phyloP scores from a whole-genome alignment of 805 yeast species.

The Yamadazyma kitorensis region DNA sequence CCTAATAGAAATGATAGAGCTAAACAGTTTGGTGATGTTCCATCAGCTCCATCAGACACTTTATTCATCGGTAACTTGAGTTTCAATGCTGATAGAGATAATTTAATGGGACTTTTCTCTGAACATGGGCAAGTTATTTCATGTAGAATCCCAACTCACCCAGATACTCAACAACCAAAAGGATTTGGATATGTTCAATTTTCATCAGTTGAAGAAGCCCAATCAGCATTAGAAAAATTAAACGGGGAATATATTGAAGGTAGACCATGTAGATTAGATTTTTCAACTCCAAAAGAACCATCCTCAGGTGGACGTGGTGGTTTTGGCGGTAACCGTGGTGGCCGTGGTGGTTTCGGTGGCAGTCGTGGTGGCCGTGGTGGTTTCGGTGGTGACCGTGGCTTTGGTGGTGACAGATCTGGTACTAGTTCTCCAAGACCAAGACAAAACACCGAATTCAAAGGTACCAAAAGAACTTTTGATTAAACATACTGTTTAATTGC shows the following conservation, averaged over 20 bases:
- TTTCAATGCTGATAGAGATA: conserved; percentile 83
- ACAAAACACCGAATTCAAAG: conserved; percentile 73
- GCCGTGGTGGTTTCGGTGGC: conserved; percentile 37
- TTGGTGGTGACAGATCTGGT: conserved; percentile 40
- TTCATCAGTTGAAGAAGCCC: conserved; percentile 82
- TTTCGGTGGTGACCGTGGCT: conserved; percentile 38
- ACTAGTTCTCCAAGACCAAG: conserved; percentile 59
- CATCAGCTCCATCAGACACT: conserved; percentile 92
- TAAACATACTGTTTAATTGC: conserved; percentile 31
- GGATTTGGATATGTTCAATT: conserved; percentile 98
- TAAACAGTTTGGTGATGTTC: conserved; percentile 82
- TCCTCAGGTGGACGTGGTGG: conserved; percentile 24
- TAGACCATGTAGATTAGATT: conserved; percentile 93
- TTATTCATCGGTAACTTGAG: conserved; percentile 94
- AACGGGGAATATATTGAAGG: conserved; percentile 89
- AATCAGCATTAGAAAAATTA: conserved; percentile 79
- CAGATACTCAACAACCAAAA: conserved; percentile 98
- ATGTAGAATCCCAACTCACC: conserved; percentile 96
- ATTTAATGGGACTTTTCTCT: conserved; percentile 68
- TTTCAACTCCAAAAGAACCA: conserved; percentile 81
- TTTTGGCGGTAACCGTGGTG: conserved; percentile 32
- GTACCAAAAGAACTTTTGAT: conserved; percentile 81
- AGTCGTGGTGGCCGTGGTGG: conserved; percentile 33
- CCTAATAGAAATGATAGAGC: conserved; percentile 74
- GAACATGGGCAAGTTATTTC: conserved; percentile 80